phyloP scores from a whole-genome alignment of 179 eudicot genomes.

The Camellia oleifera region DNA sequence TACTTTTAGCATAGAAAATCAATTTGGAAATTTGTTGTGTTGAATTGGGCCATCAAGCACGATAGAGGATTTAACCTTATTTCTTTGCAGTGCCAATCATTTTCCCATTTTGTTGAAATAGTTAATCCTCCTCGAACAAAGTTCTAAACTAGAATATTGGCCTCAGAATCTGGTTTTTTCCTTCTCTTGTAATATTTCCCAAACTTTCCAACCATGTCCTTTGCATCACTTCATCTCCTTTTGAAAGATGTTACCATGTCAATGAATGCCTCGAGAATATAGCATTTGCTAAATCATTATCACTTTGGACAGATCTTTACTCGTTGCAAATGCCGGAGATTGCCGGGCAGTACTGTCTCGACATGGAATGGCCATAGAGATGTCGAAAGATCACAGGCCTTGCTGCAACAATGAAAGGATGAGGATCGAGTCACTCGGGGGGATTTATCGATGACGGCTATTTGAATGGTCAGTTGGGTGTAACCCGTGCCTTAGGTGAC shows the following conservation, averaged over 20 bases:
- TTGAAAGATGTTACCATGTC: too few relatives aligned
- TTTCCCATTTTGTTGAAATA: neutral
- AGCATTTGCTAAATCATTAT: neutral
- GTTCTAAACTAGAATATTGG: too few relatives aligned
- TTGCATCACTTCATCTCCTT: too few relatives aligned
- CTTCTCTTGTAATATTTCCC: too few relatives aligned
- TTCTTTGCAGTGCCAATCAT: neutral
- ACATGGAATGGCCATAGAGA: constrained; percentile 65
- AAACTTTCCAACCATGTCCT: too few relatives aligned
- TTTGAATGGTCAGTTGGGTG: constrained; percentile 77
- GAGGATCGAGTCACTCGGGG: constrained; percentile 72
- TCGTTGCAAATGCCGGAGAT: constrained; percentile 97
- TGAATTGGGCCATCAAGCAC: neutral
- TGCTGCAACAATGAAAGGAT: constrained; percentile 53
- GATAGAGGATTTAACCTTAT: neutral
- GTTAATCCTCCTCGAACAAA: neutral
- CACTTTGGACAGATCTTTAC: constrained; percentile 70
- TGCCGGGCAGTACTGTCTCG: constrained; percentile 87
- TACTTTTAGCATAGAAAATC: neutral
- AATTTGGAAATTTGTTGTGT: neutral
- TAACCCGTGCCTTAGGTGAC: constrained; percentile 86
- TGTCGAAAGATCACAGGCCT: constrained; percentile 87
- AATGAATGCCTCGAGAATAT: neutral
- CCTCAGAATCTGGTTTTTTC: too few relatives aligned
- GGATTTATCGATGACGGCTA: constrained; percentile 82